Evolutionary conservation across 345 rosid genomes (phyloP).

Genomic region (Bruguiera sexangula): DNA sequence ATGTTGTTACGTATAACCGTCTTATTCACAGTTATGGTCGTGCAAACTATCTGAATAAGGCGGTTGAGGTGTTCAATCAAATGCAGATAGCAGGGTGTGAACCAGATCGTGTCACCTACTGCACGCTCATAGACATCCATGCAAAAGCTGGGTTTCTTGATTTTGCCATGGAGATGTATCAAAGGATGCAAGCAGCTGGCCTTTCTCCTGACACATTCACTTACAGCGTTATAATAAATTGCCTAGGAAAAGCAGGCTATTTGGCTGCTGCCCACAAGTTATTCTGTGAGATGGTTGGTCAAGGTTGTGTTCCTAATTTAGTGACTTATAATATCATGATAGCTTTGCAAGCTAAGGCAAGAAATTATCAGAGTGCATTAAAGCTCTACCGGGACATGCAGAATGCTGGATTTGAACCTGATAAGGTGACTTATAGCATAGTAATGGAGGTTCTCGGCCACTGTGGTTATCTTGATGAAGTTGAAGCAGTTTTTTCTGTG

Average conservation of each 20-base stretch:
- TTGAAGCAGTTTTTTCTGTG: conserved; percentile 71
- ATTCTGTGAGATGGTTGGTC: conserved; percentile 79
- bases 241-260: conserved; percentile 95
- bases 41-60: conserved; percentile 78
- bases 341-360: conserved; percentile 85
- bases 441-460: conserved; percentile 98
- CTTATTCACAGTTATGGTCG: conserved; percentile 92
- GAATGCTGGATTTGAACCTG: conserved; percentile 80
- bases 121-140: conserved; percentile 87
- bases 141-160: conserved; percentile 95
- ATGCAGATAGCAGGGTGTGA: conserved; percentile 75
- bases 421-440: conserved; percentile 86
- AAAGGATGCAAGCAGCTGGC: conserved; percentile 73
- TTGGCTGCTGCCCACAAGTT: conserved; percentile 72
- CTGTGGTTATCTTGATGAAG: conserved; percentile 81
- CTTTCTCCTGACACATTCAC: conserved; percentile 93
- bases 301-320: conserved; percentile 79
- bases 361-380: conserved; percentile 75
- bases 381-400: conserved; percentile 77
- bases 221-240: conserved; percentile 87
- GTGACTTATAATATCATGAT: conserved; percentile 87
- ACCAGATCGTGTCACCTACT: conserved; percentile 90
- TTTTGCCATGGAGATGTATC: conserved; percentile 80
- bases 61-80: conserved; percentile 64
- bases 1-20: conserved; percentile 85